These are phyloP conservation scores for Leishmania guyanensis DNA, from an alignment of 208 protist genomes.

Conservation along the genomic window DNA sequence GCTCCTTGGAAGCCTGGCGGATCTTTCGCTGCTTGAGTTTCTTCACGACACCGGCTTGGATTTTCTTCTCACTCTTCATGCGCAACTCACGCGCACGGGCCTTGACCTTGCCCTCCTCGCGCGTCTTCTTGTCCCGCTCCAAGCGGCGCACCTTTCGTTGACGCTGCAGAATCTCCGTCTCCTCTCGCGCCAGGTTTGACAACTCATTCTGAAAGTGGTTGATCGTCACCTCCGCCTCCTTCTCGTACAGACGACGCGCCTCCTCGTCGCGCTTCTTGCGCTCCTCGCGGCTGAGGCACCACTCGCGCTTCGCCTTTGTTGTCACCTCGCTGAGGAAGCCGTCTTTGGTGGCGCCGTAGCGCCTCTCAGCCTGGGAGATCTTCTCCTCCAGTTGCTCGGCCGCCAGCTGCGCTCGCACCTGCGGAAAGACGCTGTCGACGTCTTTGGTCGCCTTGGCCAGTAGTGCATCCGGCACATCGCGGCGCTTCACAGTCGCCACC, in stretches of 20 bases:
- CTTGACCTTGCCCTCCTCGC: constrained; percentile 61
- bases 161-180: constrained; percentile 53
- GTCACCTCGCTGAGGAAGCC: constrained; percentile 37
- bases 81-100: constrained; percentile 53
- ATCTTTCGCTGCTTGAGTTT: constrained; percentile 90
- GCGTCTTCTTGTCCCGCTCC: constrained; percentile 59
- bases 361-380: constrained; percentile 80
- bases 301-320: constrained; percentile 57
- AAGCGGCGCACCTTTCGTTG: constrained; percentile 53
- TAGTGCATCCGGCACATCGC: constrained; percentile 63
- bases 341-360: constrained; percentile 41
- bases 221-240: constrained; percentile 86
- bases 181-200: constrained; percentile 62
- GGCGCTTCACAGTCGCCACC: constrained; percentile 76
- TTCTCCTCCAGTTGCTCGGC: constrained; percentile 77
- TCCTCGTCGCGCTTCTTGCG: constrained; percentile 67
- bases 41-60: constrained; percentile 80
- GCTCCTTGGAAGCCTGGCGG: constrained; percentile 62
- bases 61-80: constrained; percentile 78
- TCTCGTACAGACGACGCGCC: constrained; percentile 75
- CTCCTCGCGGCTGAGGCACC: constrained; percentile 79
- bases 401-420: constrained; percentile 60
- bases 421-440: constrained; percentile 56
- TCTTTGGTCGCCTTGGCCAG: constrained; percentile 40
- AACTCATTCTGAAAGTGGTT: constrained; percentile 87